Percentiles rank a stretch among this genome's conserved stretches.
Conservation (phyloP, 148 eudicot species). For the Spergularia marina region DNA sequence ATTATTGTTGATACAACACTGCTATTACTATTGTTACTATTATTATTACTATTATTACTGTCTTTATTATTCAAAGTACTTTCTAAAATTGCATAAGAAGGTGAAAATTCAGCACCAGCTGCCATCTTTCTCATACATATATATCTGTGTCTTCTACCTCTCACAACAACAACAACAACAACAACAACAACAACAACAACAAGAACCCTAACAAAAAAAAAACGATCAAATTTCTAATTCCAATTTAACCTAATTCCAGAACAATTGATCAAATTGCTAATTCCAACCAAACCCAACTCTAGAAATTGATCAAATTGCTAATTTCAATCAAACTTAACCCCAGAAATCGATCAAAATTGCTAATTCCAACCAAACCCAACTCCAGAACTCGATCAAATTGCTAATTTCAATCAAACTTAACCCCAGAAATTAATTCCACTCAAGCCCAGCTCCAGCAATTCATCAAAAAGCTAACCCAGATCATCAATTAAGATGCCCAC, state of each 20-base stretch:
- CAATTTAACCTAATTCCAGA: neutral
- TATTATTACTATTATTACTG: constrained; percentile 29
- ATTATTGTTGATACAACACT: constrained; percentile 28
- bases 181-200: neutral
- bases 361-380: neutral
- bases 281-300: constrained; percentile 9
- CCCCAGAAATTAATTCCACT: neutral
- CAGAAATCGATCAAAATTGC: neutral
- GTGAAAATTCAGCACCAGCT: constrained; percentile 65
- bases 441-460: neutral
- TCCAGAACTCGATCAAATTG: neutral
- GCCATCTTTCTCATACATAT: constrained; percentile 44
- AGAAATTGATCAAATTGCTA: neutral
- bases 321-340: neutral
- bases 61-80: constrained; percentile 32
- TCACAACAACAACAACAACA: neutral
- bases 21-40: constrained; percentile 25
- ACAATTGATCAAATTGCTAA: neutral
- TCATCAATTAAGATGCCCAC: neutral
- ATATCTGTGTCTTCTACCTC: neutral
- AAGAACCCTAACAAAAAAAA: neutral
- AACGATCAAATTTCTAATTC: neutral
- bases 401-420: neutral
- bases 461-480: constrained; percentile 7
- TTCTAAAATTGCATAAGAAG: constrained; percentile 44